Evolutionary conservation across 805 yeast genomes (phyloP).

Genomic region (Candida chauliodis): DNA sequence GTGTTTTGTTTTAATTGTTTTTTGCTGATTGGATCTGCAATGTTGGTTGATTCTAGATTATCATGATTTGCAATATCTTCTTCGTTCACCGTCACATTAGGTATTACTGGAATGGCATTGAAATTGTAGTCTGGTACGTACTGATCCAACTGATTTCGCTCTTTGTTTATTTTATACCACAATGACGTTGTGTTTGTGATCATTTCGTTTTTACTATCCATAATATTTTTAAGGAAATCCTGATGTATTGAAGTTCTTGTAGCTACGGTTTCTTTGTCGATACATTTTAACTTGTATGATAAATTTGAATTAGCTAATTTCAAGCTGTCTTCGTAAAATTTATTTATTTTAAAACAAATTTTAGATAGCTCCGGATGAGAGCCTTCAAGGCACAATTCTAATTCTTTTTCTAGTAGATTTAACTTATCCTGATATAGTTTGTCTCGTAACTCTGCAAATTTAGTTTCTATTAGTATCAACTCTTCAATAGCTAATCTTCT

Average conservation of each 20-base stretch:
- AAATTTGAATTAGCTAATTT: conserved; percentile 39
- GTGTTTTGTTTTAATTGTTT: conserved; percentile 35
- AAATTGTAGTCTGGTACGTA: conserved; percentile 53
- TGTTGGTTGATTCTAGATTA: not conserved
- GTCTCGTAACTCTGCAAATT: conserved; percentile 84
- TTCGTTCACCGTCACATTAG: conserved; percentile 17
- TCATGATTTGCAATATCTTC: not conserved
- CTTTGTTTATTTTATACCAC: conserved; percentile 92
- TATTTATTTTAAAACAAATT: conserved; percentile 67
- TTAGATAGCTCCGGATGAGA: conserved; percentile 85
- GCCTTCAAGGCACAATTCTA: conserved; percentile 82
- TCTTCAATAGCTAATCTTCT: conserved; percentile 65
- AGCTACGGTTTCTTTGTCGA: conserved; percentile 78
- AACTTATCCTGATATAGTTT: conserved; percentile 80
- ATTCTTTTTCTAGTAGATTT: conserved; percentile 71
- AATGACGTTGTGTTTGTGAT: conserved; percentile 71
- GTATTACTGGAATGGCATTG: conserved; percentile 34
- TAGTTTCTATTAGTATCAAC: conserved; percentile 76
- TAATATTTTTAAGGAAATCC: conserved; percentile 63
- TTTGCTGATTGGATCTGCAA: conserved; percentile 19
- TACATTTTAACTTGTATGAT: conserved; percentile 66
- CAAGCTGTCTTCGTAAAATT: conserved; percentile 69
- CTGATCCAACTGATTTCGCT: conserved; percentile 77
- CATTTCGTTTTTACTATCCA: conserved; percentile 63
- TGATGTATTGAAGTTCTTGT: conserved; percentile 80